Evolutionary conservation across 371 early-diverging fungal genomes (phyloP).

Genomic region (Mucor irregularis): DNA sequence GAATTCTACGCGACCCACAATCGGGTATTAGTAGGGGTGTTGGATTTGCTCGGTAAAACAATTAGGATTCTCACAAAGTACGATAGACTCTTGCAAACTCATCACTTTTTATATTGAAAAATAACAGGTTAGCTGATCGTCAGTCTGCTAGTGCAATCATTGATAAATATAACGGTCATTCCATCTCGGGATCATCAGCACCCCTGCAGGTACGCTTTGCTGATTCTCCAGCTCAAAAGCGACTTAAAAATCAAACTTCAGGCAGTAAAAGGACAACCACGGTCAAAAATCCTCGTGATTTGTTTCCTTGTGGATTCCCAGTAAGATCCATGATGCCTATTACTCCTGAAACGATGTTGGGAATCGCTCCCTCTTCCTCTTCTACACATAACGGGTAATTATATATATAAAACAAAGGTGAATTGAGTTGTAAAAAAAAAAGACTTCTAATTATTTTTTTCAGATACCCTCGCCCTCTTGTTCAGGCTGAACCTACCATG

Average conservation of each 20-base stretch:
- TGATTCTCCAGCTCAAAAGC: constrained; percentile 78
- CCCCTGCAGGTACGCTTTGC: constrained; percentile 82
- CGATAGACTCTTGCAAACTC: no score
- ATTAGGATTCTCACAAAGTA: background rate
- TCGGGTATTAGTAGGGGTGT: constrained; percentile 68
- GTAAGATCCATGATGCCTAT: constrained; percentile 42
- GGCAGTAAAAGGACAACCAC: constrained; percentile 33
- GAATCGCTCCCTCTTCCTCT: constrained; percentile 35
- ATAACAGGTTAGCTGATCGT: constrained; percentile 65
- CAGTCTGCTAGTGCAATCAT: constrained; percentile 68
- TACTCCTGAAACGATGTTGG: constrained; percentile 52
- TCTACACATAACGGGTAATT: constrained; percentile 2
- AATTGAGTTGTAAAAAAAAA: no score
- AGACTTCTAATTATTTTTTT: background rate
- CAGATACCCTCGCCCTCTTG: constrained; percentile 17
- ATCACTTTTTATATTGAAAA: background rate
- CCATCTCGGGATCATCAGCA: constrained; percentile 59
- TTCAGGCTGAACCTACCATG: constrained; percentile 3
- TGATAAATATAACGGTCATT: constrained; percentile 63
- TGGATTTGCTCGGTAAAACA: constrained; percentile 71
- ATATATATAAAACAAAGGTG: no score
- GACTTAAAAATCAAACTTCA: constrained; percentile 62
- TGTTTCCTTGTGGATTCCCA: constrained; percentile 27
- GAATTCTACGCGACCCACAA: constrained; percentile 67
- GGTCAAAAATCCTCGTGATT: constrained; percentile 16